A percentile compares a stretch with the other conserved stretches of the same genome.
Evolutionary conservation across 805 yeast species (phyloP).

Genomic region (Saccharomyces paradoxus): DNA sequence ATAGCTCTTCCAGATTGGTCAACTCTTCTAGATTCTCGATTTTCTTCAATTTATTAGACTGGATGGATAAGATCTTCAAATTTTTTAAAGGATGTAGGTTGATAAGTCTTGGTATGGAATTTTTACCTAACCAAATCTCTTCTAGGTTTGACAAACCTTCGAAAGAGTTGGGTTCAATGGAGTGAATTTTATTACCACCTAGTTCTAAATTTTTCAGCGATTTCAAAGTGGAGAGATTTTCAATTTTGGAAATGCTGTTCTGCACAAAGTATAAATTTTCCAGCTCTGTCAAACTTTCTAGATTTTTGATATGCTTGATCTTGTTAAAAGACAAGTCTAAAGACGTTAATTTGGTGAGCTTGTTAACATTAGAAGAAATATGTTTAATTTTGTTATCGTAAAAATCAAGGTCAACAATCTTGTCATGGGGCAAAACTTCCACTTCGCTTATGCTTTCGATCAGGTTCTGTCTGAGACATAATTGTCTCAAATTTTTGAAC

Average conservation of each 20-base stretch:
- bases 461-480: constrained; percentile 79
- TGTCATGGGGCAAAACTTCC: constrained; percentile 47
- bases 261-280: constrained; percentile 79
- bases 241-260: constrained; percentile 69
- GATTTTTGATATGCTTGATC: constrained; percentile 74
- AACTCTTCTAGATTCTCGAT: constrained; percentile 75
- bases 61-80: constrained; percentile 74
- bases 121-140: constrained; percentile 90
- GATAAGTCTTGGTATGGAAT: constrained; percentile 57
- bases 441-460: constrained; percentile 65
- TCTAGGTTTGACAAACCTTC: constrained; percentile 47
- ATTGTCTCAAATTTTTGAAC: constrained; percentile 47
- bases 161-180: constrained; percentile 37
- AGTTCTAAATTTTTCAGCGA: constrained; percentile 67
- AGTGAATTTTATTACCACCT: constrained; percentile 73
- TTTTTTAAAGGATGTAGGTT: constrained; percentile 53
- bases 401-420: constrained; percentile 70
- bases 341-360: constrained; percentile 45
- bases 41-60: constrained; percentile 70
- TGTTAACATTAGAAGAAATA: constrained; percentile 61
- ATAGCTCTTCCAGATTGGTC: constrained; percentile 71
- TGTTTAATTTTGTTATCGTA: constrained; percentile 90
- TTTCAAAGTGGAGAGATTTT: constrained; percentile 49
- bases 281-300: constrained; percentile 53
- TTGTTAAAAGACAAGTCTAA: constrained; percentile 87